Conservation (phyloP, 345 rosid species). For the Lepidium aucheri region DNA sequence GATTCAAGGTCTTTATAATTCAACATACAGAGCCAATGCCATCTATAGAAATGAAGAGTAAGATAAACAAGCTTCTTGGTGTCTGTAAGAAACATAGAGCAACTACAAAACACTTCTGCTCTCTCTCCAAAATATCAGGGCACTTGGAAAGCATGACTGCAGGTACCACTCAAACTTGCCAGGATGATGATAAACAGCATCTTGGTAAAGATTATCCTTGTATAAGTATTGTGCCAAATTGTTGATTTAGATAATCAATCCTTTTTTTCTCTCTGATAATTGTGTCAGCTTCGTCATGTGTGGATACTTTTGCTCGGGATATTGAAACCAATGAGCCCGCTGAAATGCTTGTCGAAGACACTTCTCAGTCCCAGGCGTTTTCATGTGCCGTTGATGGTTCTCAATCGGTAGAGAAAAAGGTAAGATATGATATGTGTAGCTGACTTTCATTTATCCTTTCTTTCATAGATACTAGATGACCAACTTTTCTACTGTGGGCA, state of each 20-base stretch:
- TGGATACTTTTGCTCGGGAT: conserved; percentile 26
- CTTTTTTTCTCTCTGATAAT: conserved; percentile 4
- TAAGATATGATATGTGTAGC: background rate
- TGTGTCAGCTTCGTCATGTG: conserved; percentile 13
- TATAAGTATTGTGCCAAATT: background rate
- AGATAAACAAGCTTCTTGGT: conserved; percentile 29
- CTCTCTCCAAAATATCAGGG: conserved; percentile 15
- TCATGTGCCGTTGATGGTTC: conserved; percentile 9
- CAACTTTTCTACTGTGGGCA: background rate
- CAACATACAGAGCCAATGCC: conserved; percentile 28
- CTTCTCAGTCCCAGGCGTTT: conserved; percentile 17
- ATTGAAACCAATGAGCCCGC: conserved; percentile 16
- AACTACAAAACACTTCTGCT: conserved; percentile 1
- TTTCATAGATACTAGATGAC: background rate
- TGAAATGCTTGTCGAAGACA: conserved; percentile 24
- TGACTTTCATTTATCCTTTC: background rate
- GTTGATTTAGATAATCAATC: background rate
- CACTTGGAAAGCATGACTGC: conserved; percentile 2
- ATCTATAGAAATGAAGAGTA: conserved; percentile 31
- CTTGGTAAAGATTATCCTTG: conserved; percentile 8
- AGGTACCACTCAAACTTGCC: background rate
- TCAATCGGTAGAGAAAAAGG: conserved; percentile 14
- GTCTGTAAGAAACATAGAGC: conserved; percentile 29
- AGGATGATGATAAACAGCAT: background rate
- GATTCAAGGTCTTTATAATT: background rate